phyloP scores from a whole-genome alignment of 768 basidiomycete species.

The Chalciporus piperatus region DNA sequence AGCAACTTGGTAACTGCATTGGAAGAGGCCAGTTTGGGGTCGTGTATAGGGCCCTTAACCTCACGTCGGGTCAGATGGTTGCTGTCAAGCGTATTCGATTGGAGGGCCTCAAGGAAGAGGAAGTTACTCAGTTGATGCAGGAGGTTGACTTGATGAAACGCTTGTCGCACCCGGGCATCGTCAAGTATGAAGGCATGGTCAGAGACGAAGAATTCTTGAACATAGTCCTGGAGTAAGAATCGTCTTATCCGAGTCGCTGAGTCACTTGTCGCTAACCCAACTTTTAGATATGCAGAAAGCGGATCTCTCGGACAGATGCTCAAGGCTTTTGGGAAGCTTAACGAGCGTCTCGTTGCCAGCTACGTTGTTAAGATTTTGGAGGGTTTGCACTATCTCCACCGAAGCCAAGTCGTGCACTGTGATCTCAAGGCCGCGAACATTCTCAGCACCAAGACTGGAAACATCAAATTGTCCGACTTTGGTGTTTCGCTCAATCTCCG shows the following conservation, averaged over 20 bases:
- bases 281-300: conserved; percentile 85
- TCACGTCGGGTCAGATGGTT: conserved; percentile 95
- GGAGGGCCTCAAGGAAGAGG: conserved; percentile 86
- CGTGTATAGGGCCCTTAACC: conserved; percentile 91
- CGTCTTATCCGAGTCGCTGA: neutral
- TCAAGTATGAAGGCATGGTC: conserved; percentile 96
- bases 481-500: conserved; percentile 95
- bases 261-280: conserved; percentile 13
- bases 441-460: conserved; percentile 96
- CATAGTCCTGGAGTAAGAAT: conserved; percentile 87
- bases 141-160: conserved; percentile 93
- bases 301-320: conserved; percentile 92
- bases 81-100: conserved; percentile 96
- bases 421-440: conserved; percentile 99
- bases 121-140: conserved; percentile 86
- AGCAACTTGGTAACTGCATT: conserved; percentile 99
- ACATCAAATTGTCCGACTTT: conserved; percentile 96
- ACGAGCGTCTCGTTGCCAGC: conserved; percentile 85
- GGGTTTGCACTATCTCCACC: conserved; percentile 90
- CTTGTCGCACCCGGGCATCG: conserved; percentile 90
- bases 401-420: conserved; percentile 89
- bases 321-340: conserved; percentile 90
- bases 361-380: conserved; percentile 98
- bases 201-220: conserved; percentile 85
- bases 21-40: conserved; percentile 96